phyloP scores from a whole-genome alignment of 2,329 filamentous ascomycete species.

The Stachybotrys elegans region DNA sequence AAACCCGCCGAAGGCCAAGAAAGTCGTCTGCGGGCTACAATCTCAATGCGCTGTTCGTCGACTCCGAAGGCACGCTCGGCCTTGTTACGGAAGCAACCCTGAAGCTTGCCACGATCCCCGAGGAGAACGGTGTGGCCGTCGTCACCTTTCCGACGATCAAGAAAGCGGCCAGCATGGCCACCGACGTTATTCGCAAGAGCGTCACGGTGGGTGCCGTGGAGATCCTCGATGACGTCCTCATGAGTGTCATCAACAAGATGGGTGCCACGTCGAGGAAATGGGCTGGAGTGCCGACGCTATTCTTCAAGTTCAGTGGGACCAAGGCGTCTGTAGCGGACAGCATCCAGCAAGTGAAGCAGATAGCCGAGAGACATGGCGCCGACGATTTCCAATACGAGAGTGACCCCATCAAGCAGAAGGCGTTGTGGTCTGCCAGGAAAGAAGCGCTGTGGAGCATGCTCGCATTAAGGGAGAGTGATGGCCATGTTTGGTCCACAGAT shows the following conservation, averaged over 20 bases:
- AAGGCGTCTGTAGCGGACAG: background rate
- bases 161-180: conserved; percentile 65
- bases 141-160: conserved; percentile 43
- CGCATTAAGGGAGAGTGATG: conserved; percentile 43
- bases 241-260: conserved; percentile 49
- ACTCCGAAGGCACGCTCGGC: conserved; percentile 75
- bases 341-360: background rate
- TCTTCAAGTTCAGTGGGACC: conserved; percentile 68
- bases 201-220: conserved; percentile 75
- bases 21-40: conserved; percentile 79
- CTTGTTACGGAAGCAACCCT: conserved; percentile 73
- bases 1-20: conserved; percentile 69
- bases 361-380: background rate
- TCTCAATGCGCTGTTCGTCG: conserved; percentile 71
- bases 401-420: conserved; percentile 2
- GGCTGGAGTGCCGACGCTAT: conserved; percentile 61
- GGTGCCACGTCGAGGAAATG: conserved; percentile 52
- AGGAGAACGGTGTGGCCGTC: conserved; percentile 65
- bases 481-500: conserved; percentile 53
- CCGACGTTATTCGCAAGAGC: conserved; percentile 64
- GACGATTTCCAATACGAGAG: background rate
- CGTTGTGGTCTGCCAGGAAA: conserved; percentile 60
- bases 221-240: conserved; percentile 75
- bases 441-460: conserved; percentile 65
- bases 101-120: conserved; percentile 68